These are phyloP conservation scores for Crithidia bombi DNA, from an alignment of 208 protist genomes.

Conservation along the genomic window DNA sequence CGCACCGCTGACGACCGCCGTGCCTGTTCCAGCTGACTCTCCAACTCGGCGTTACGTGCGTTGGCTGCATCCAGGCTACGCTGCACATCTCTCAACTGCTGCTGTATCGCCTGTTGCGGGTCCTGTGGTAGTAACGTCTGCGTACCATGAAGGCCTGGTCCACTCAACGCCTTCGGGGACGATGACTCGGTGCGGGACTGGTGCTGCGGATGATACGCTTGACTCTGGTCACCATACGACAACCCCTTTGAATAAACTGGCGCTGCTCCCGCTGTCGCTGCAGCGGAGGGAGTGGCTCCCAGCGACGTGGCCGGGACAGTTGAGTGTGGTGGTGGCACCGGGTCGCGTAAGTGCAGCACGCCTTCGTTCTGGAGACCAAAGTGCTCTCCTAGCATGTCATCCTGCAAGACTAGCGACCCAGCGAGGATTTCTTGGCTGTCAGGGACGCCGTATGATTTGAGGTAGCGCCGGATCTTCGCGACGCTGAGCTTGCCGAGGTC, in stretches of 20 bases:
- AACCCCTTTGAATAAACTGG: background rate
- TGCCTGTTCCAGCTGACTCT: constrained; percentile 27
- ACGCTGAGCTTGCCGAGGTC: constrained; percentile 76
- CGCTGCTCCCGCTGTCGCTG: too few relatives aligned
- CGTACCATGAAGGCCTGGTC: background rate
- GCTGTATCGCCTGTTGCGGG: constrained; percentile 33
- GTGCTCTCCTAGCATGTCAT: constrained; percentile 69
- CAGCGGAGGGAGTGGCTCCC: background rate
- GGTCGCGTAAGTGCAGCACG: constrained; percentile 45
- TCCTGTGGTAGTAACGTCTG: background rate
- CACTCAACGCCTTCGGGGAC: background rate
- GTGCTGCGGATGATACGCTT: background rate
- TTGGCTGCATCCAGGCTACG: constrained; percentile 29
- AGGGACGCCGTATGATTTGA: constrained; percentile 70
- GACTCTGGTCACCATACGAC: background rate
- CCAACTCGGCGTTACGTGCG: constrained; percentile 22
- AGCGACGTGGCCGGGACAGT: background rate
- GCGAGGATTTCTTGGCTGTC: constrained; percentile 57
- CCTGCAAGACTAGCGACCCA: constrained; percentile 43
- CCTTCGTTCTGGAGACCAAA: constrained; percentile 62
- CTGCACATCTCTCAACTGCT: constrained; percentile 41
- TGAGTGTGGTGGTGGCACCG: background rate
- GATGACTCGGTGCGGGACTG: background rate
- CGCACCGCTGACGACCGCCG: background rate
- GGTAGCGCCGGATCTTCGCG: constrained; percentile 75